A percentile compares a stretch with the other conserved stretches of the same genome.
Conservation (phyloP, 192 early-diverging fungal species). For the Coemansia sp. region DNA sequence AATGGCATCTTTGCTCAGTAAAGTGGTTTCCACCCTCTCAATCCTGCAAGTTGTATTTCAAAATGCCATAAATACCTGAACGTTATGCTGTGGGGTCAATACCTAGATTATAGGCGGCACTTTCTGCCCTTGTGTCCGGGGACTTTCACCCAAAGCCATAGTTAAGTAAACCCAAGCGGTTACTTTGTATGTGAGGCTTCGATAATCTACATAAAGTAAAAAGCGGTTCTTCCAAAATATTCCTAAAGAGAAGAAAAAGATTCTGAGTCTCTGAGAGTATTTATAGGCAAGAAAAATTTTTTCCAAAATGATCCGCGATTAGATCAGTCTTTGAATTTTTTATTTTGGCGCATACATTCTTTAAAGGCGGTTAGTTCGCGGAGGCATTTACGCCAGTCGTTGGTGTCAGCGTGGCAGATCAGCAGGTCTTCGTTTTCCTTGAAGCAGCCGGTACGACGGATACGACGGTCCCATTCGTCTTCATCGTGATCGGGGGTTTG, state of each 20-base stretch:
- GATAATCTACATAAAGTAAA: constrained; percentile 30
- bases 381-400: constrained; percentile 84
- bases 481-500: constrained; percentile 59
- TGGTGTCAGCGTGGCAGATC: constrained; percentile 78
- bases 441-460: constrained; percentile 75
- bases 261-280: background rate
- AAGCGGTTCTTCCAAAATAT: constrained; percentile 57
- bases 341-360: constrained; percentile 60
- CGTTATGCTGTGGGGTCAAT: constrained; percentile 12
- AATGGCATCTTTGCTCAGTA: background rate
- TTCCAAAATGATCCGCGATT: too few species aligned
- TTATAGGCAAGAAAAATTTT: background rate
- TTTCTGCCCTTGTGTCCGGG: constrained; percentile 56
- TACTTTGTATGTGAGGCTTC: constrained; percentile 53
- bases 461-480: constrained; percentile 77
- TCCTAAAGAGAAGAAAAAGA: constrained; percentile 33
- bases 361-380: constrained; percentile 76
- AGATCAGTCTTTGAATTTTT: background rate
- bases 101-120: constrained; percentile 56
- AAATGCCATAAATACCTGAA: too few species aligned
- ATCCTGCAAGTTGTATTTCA: too few species aligned
- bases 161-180: background rate
- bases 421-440: constrained; percentile 78
- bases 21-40: too few species aligned
- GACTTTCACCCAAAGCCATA: constrained; percentile 55